Base-by-base conservation (phyloP, 2,329 filamentous ascomycete genomes). In the Myrmaecium sp. region DNA sequence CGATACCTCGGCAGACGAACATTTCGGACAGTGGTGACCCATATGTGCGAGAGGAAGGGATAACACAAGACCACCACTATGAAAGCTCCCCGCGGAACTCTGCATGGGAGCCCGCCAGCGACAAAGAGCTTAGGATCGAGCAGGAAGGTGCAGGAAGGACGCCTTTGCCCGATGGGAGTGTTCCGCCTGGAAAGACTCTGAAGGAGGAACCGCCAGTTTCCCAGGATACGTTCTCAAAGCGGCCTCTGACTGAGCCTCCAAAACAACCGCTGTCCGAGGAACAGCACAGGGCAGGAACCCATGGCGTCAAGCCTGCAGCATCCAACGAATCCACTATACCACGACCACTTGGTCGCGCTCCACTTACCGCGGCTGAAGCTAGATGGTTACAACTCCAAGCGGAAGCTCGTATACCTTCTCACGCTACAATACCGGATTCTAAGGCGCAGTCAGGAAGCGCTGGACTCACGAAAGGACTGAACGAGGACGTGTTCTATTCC, bases 401-500 rank as follows among this genome's bases (percentile, higher is more conserved):
- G 6, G 64, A 71, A 37, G 43, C 46, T 14, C 58, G 62, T 28
- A 66, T 72, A 31, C 67, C 69, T 10, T 54, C 55, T 3, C 48
- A 51, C 18, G 48, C 58, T 8, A 60, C 62, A 14, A 58, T 62
- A 12, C 33, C 40, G 2, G 33, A 37, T 20, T 40, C 25, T 23
- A 44, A 42, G 32, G n/a, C n/a, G n/a, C n/a, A n/a, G n/a, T n/a
- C n/a, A n/a, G n/a, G n/a, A n/a, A n/a, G n/a, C n/a, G n/a, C n/a
- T n/a, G n/a, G n/a, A n/a, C 33, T 47, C 28, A 37, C 45, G 30
- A 27, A 48, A 35, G 51, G 53, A 12, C 49, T 60, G 18, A 63
- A 63, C 35, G 52, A 61, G 31, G 68, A 73, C 41, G 61, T 64
- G 7, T 73, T 69, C 44, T 67, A 65, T 36, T 46, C 57, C 13